A percentile compares a stretch with the other conserved stretches of the same genome.
Conservation (phyloP, 192 early-diverging fungal genomes). For the Gaertneriomyces semiglobifer region DNA sequence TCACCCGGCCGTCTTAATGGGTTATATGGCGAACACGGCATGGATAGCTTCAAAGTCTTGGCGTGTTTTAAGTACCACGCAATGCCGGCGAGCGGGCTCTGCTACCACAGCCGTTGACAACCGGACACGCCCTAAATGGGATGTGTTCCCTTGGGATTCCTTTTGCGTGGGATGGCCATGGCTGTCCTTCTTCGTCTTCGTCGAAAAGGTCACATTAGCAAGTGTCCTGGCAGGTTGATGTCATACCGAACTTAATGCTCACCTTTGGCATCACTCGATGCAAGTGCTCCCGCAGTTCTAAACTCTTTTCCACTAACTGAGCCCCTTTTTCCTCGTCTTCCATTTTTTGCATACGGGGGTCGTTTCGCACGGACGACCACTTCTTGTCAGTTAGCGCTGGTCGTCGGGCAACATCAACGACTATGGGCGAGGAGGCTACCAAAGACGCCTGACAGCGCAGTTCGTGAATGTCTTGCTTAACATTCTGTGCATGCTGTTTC, state of each 20-base stretch:
- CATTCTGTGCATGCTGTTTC: not conserved
- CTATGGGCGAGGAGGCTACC: slow-evolving; percentile 2
- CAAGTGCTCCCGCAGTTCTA: not conserved
- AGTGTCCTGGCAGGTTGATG: not conserved
- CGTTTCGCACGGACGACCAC: slow-evolving; percentile 10
- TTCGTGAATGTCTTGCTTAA: not conserved
- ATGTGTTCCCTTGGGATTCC: not conserved
- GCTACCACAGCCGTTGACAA: not conserved
- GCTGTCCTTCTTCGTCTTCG: not conserved
- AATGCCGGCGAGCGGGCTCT: not conserved
- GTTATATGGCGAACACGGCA: slow-evolving; percentile 11
- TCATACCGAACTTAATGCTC: not conserved
- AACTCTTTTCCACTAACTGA: not conserved
- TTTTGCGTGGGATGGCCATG: not conserved
- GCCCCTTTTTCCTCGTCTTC: not conserved
- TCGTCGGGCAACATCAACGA: slow-evolving; percentile 14
- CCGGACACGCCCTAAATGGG: slow-evolving; percentile 11
- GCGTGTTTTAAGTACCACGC: slow-evolving; percentile 16
- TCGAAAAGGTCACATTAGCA: not conserved
- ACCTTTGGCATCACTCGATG: not conserved
- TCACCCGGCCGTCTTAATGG: no score
- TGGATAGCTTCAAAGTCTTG: slow-evolving; percentile 18
- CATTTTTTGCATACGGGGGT: slow-evolving; percentile 15
- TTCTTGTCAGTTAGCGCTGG: not conserved
- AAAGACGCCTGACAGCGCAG: slow-evolving; percentile 12